Conservation (phyloP, 2,329 filamentous ascomycete species). For the Penicillium digitatum region DNA sequence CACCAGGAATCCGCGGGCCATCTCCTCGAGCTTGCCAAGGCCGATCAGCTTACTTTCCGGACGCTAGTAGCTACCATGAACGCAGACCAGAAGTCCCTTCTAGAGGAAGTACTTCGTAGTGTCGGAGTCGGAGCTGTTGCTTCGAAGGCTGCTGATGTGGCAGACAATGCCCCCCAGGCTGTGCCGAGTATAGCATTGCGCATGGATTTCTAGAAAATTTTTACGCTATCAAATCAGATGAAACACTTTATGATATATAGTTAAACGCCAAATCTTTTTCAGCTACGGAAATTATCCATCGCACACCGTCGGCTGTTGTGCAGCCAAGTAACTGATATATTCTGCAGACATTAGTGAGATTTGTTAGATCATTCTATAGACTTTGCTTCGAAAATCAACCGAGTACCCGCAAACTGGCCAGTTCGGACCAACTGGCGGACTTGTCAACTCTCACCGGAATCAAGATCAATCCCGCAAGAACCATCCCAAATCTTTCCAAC, state of each 20-base stretch:
- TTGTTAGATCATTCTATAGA: too few species aligned
- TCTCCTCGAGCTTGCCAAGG: constrained; percentile 74
- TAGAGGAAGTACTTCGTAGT: constrained; percentile 72
- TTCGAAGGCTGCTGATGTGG: constrained; percentile 42
- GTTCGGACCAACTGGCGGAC: too few species aligned
- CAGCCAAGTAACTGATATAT: too few species aligned
- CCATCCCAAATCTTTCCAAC: constrained; percentile 36
- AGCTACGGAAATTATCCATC: too few species aligned
- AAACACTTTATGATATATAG: constrained; percentile 1
- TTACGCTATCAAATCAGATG: constrained; percentile 1
- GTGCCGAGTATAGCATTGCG: constrained; percentile 85
- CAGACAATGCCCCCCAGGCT: constrained; percentile 51
- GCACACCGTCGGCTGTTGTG: too few species aligned
- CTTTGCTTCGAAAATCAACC: too few species aligned
- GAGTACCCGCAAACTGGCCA: too few species aligned
- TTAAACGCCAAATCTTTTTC: neutral
- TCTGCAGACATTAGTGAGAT: too few species aligned
- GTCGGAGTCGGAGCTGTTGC: constrained; percentile 49
- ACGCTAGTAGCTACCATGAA: constrained; percentile 68
- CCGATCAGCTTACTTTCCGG: constrained; percentile 69
- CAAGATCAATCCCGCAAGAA: constrained; percentile 32
- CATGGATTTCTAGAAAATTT: constrained; percentile 70
- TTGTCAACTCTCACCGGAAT: constrained; percentile 34
- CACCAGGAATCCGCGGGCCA: constrained; percentile 71
- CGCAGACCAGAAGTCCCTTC: constrained; percentile 65